These are phyloP conservation scores for Pueraria montana DNA, from an alignment of 306 rosid genomes.

Conservation along the genomic window DNA sequence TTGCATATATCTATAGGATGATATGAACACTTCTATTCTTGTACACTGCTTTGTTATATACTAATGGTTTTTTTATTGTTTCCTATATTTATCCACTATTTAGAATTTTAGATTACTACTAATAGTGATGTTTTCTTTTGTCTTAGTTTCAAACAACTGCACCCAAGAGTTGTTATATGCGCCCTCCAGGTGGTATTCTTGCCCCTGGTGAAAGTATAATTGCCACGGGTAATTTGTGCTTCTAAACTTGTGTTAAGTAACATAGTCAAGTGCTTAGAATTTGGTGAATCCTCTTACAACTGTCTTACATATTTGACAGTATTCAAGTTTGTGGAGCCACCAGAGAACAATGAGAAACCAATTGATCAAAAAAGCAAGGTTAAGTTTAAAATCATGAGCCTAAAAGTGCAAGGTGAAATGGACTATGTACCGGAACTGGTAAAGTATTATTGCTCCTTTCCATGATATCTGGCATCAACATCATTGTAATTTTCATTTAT, in stretches of 20 bases:
- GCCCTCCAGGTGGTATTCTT: slow-evolving; percentile 96
- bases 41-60: slow-evolving; percentile 6
- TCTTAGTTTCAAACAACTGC: slow-evolving; percentile 97
- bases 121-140: slow-evolving; percentile 45
- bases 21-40: slow-evolving; percentile 11
- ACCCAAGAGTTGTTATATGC: slow-evolving; percentile 98
- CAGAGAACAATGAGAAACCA: slow-evolving; percentile 83
- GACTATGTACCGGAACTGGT: slow-evolving; percentile 97
- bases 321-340: slow-evolving; percentile 96
- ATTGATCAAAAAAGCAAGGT: slow-evolving; percentile 86
- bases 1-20: not conserved
- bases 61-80: not conserved
- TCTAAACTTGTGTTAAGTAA: slow-evolving; percentile 35
- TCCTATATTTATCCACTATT: not conserved
- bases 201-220: slow-evolving; percentile 85
- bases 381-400: slow-evolving; percentile 96
- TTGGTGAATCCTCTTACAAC: slow-evolving; percentile 39
- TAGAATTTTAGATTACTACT: slow-evolving; percentile 17
- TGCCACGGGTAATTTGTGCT: slow-evolving; percentile 77
- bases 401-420: slow-evolving; percentile 88
- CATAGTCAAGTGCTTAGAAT: slow-evolving; percentile 21
- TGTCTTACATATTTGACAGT: slow-evolving; percentile 64
- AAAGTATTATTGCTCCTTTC: slow-evolving; percentile 43
- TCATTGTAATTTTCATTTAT: slow-evolving; percentile 18
- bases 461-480: slow-evolving; percentile 22